A percentile compares a stretch with the other conserved stretches of the same genome.
phyloP scores from a whole-genome alignment of 345 rosid species.

The Citrus medica region DNA sequence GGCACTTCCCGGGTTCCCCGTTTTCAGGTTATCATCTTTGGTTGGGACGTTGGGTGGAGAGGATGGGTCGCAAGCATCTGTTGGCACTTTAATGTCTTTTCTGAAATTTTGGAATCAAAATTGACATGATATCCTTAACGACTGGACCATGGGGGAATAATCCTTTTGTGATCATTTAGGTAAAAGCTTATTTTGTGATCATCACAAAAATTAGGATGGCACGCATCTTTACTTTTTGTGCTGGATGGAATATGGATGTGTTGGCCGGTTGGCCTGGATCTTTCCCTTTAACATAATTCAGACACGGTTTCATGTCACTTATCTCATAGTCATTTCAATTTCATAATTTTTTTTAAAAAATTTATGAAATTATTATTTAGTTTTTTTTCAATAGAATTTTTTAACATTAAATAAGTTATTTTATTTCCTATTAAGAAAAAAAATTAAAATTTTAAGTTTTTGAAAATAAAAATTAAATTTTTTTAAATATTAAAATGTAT shows the following conservation, averaged over 20 bases:
- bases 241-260: background rate
- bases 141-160: background rate
- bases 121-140: background rate
- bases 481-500: too few relatives aligned
- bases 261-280: too few relatives aligned
- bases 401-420: too few relatives aligned
- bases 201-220: background rate
- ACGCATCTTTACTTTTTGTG: background rate
- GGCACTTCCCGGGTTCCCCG: too few relatives aligned
- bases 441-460: too few relatives aligned
- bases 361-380: fast-evolving
- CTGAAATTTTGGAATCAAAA: background rate
- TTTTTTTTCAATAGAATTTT: too few relatives aligned
- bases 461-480: too few relatives aligned
- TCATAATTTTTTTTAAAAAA: too few relatives aligned
- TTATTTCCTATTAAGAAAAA: fast-evolving
- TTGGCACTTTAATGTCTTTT: background rate
- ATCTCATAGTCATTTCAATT: too few relatives aligned
- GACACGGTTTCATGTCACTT: too few relatives aligned
- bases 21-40: background rate
- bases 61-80: background rate
- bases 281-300: too few relatives aligned
- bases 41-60: background rate
- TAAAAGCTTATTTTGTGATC: background rate
- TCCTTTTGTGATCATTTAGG: background rate